Evolutionary conservation across 139 green algal genomes (phyloP).

Genomic region (Ulvella scutata): DNA sequence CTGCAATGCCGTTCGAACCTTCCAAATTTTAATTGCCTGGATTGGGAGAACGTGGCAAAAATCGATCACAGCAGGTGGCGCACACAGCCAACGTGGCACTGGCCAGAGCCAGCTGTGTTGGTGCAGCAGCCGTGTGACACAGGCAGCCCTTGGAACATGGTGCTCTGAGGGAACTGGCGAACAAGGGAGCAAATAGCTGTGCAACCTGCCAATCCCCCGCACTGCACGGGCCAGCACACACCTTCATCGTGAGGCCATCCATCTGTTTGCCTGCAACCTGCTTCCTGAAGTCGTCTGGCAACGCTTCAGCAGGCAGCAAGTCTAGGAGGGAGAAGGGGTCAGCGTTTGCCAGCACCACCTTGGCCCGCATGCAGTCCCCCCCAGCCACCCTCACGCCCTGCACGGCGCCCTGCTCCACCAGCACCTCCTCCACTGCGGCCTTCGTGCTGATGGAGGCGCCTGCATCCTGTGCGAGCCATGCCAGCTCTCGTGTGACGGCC

Average conservation of each 20-base stretch:
- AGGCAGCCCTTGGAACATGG: too few species aligned
- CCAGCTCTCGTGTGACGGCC: slow-evolving; percentile 24
- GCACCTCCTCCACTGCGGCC: slow-evolving; percentile 14
- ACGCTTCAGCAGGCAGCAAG: slow-evolving; percentile 7
- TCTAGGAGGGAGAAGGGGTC: slow-evolving; percentile 27
- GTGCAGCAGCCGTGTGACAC: too few species aligned
- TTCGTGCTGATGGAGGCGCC: slow-evolving; percentile 29
- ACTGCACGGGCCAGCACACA: background rate
- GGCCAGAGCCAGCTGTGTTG: too few species aligned
- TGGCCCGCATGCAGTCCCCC: slow-evolving; percentile 8
- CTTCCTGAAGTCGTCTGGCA: slow-evolving; percentile 19
- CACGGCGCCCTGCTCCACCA: slow-evolving; percentile 11
- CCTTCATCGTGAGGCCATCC: slow-evolving; percentile 39
- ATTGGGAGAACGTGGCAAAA: too few species aligned
- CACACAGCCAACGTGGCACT: too few species aligned
- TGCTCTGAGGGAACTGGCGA: too few species aligned
- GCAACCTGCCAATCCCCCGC: background rate
- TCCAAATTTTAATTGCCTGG: too few species aligned
- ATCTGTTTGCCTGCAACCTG: slow-evolving; percentile 19
- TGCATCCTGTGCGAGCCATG: slow-evolving; percentile 7
- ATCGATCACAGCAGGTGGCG: too few species aligned
- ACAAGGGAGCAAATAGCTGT: background rate
- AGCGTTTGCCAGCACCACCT: slow-evolving; percentile 22
- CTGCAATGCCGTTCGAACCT: background rate
- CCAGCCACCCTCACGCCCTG: slow-evolving; percentile 3